Evolutionary conservation across 352 stramenopile genomes (phyloP).

Genomic region (Thalassiosira pacifica): DNA sequence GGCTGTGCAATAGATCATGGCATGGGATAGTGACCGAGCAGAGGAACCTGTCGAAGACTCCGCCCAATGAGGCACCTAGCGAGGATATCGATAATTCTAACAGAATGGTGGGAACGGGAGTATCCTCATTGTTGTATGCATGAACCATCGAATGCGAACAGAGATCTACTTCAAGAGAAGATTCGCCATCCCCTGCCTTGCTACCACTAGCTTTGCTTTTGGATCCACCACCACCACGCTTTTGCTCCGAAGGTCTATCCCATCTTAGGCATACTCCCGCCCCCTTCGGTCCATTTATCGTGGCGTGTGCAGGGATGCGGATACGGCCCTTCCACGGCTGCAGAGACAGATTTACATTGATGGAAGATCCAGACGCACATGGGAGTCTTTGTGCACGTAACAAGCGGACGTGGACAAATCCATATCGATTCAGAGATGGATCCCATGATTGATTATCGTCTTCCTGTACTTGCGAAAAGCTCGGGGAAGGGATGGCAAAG

Average conservation of each 20-base stretch:
- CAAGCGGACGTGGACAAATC: slow-evolving; percentile 81
- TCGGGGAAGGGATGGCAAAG: slow-evolving; percentile 52
- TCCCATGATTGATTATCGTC: slow-evolving; percentile 55
- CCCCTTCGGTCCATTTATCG: slow-evolving; percentile 52
- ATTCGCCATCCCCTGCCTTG: slow-evolving; percentile 42
- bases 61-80: slow-evolving; percentile 65
- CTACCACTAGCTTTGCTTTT: slow-evolving; percentile 20
- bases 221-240: slow-evolving; percentile 12
- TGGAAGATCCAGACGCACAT: slow-evolving; percentile 68
- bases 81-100: slow-evolving; percentile 69
- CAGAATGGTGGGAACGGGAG: slow-evolving; percentile 78
- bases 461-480: slow-evolving; percentile 13
- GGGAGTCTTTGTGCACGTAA: slow-evolving; percentile 76
- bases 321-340: slow-evolving; percentile 83
- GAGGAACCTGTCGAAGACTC: slow-evolving; percentile 80
- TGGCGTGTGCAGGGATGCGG: slow-evolving; percentile 51
- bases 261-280: slow-evolving; percentile 78
- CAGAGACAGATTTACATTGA: slow-evolving; percentile 72
- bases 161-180: slow-evolving; percentile 26
- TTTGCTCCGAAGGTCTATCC: slow-evolving; percentile 51
- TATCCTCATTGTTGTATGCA: slow-evolving; percentile 81
- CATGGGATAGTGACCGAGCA: slow-evolving; percentile 72
- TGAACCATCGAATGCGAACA: slow-evolving; percentile 80
- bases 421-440: slow-evolving; percentile 74
- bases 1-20: slow-evolving; percentile 66